Conservation (phyloP, 306 rosid species). For the Astragalus glycyphyllos region DNA sequence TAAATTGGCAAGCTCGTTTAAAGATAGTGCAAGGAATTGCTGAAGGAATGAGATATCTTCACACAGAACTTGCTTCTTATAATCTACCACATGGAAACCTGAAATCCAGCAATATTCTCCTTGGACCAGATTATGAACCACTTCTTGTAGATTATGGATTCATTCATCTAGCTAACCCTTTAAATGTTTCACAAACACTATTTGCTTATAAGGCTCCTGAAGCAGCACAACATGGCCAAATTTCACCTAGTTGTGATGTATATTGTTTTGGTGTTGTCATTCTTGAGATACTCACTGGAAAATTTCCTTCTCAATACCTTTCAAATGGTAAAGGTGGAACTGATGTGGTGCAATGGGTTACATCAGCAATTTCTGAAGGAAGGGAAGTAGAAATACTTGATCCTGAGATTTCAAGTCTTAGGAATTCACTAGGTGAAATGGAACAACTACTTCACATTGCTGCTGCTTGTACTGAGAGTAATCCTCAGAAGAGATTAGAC, state of each 20-base stretch:
- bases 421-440: conserved; percentile 53
- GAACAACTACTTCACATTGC: conserved; percentile 59
- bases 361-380: conserved; percentile 61
- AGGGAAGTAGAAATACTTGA: conserved; percentile 69
- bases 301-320: conserved; percentile 79
- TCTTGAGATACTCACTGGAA: conserved; percentile 77
- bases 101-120: conserved; percentile 79
- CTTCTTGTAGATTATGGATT: conserved; percentile 68
- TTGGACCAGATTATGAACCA: conserved; percentile 65
- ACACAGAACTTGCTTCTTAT: conserved; percentile 45
- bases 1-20: conserved; percentile 70
- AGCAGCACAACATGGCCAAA: conserved; percentile 46
- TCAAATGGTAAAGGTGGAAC: conserved; percentile 64
- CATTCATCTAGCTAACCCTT: conserved; percentile 49
- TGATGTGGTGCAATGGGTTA: conserved; percentile 73
- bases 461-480: conserved; percentile 62
- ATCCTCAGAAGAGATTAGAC: conserved; percentile 55
- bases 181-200: conserved; percentile 47
- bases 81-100: conserved; percentile 84
- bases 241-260: conserved; percentile 70
- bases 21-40: conserved; percentile 72
- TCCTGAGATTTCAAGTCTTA: conserved; percentile 55
- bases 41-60: conserved; percentile 67
- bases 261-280: conserved; percentile 78
- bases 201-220: conserved; percentile 79